A percentile compares a stretch with the other conserved stretches of the same genome.
Conservation (phyloP, 129 eudicot species). For the Arctium lappa region DNA sequence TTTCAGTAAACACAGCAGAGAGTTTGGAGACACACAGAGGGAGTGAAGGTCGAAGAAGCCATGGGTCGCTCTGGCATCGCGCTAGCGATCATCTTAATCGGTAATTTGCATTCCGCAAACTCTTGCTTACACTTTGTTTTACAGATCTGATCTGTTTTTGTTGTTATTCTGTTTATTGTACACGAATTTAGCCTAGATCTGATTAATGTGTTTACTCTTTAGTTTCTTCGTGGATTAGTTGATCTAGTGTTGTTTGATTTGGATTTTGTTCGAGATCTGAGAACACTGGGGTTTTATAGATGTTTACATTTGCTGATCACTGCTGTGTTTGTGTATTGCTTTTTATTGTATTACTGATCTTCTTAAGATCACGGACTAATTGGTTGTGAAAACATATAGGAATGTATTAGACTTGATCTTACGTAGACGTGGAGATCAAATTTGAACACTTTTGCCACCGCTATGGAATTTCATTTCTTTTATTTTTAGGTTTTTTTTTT, state of each 20-base stretch:
- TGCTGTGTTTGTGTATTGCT: not conserved
- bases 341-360: not conserved
- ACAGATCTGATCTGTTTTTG: conserved; percentile 21
- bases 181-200: conserved; percentile 16
- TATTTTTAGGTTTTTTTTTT: not conserved
- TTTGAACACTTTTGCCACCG: not conserved
- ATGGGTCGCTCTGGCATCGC: conserved; percentile 54
- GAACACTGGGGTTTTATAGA: conserved; percentile 1
- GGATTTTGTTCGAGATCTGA: conserved; percentile 16
- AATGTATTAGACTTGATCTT: not conserved
- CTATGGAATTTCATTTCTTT: not conserved
- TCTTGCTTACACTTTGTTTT: not conserved
- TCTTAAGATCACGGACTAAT: not conserved
- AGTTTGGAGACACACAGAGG: conserved; percentile 7
- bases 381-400: not conserved
- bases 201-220: conserved; percentile 4
- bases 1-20: not conserved
- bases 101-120: conserved; percentile 18
- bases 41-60: conserved; percentile 16
- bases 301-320: not conserved
- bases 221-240: not conserved
- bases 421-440: not conserved
- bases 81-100: conserved; percentile 51
- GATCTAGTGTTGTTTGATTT: conserved; percentile 1
- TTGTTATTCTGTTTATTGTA: not conserved